Evolutionary conservation across 2,329 filamentous ascomycete genomes (phyloP), one percentile per base, ranked within the genome.

Genomic region (Exophiala calicioides): DNA sequence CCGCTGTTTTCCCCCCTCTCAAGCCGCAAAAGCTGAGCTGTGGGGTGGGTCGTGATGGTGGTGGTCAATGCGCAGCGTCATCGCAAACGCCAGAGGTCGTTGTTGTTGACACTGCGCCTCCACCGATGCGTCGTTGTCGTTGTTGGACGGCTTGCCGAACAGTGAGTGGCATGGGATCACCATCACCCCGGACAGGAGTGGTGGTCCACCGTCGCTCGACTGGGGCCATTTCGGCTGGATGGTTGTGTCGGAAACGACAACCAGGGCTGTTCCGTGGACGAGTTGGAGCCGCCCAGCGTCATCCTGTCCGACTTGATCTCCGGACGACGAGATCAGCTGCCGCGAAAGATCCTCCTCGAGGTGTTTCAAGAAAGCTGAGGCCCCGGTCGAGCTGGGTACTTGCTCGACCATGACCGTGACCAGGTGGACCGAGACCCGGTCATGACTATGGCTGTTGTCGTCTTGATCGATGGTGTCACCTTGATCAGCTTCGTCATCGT

Each of bases 111-210:
- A n/a, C 13, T n/a, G 15, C 10, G 15, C 30, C 5, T 7, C n/a
- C 19, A 19, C 18, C n/a, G 23, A 8, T 4, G 43, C 19, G 32
- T 9, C 33, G 23, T 30, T 18, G 35, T 16, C 18, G 13, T 26
- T 27, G 21, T 16, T 20, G 23, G 9, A 12, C 16, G 35, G 26
- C 18, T 27, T 31, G 3, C 52, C 81, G 12, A 68, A 81, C 44
- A 76, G 75, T 1, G 68, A 74, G 20, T 65, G 80, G 43, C 49
- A 53, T 18, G 48, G 48, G 15, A 55, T 39, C 27, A 52, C 29
- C 12, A 33, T 41, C 29, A 52, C n/a, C 21, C 9, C 33, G 15
- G 27, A 19, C 18, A 55, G 44, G 33, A 52, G 36, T 7, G 19
- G 3, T 19, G 29, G 6, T 24, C 26, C 27, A 3, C n/a, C n/a